phyloP scores from a whole-genome alignment of 2,329 filamentous ascomycete species.

The Cadophora sp. region DNA sequence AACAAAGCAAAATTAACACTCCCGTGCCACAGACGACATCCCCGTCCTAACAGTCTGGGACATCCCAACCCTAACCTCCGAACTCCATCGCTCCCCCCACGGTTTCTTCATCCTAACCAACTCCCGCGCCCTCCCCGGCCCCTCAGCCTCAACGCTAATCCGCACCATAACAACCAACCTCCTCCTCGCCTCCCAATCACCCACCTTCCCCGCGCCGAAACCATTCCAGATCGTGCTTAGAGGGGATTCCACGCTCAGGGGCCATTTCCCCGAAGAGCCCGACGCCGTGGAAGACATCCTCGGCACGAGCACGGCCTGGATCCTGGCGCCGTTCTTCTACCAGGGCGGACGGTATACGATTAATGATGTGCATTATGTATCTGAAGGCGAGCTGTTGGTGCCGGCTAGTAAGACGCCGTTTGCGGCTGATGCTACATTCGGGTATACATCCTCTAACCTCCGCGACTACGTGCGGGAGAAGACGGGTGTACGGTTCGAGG shows the following conservation, averaged over 20 bases:
- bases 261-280: conserved; percentile 62
- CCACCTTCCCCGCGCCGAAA: conserved; percentile 47
- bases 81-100: conserved; percentile 50
- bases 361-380: conserved; percentile 63
- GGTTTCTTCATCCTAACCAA: conserved; percentile 69
- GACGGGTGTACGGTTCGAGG: conserved; percentile 48
- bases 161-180: conserved; percentile 57
- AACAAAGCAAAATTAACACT: background rate
- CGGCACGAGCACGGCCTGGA: conserved; percentile 58
- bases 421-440: conserved; percentile 63
- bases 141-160: conserved; percentile 55
- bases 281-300: conserved; percentile 58
- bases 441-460: conserved; percentile 60
- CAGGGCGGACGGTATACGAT: conserved; percentile 65
- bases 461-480: conserved; percentile 62
- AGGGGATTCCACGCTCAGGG: conserved; percentile 62
- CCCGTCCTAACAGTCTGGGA: conserved; percentile 62
- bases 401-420: conserved; percentile 62
- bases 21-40: conserved; percentile 50
- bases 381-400: conserved; percentile 55
- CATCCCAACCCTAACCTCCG: conserved; percentile 49
- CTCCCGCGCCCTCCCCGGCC: conserved; percentile 60
- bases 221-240: conserved; percentile 62
- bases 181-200: conserved; percentile 45
- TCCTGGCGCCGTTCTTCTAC: conserved; percentile 64